Evolutionary conservation across 805 yeast genomes (phyloP).

Genomic region (Candida broadrunensis): DNA sequence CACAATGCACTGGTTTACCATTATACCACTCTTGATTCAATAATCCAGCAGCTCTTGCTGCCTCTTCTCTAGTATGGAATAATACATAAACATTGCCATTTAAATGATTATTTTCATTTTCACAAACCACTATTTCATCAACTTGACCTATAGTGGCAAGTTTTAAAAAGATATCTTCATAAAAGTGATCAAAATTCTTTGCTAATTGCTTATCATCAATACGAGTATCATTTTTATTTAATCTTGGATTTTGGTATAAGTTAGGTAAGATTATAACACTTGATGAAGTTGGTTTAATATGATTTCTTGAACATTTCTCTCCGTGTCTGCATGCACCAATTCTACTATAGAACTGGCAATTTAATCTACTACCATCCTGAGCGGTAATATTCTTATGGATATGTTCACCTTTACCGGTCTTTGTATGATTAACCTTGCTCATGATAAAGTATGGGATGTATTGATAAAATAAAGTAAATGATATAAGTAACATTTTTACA

Average conservation of each 20-base stretch:
- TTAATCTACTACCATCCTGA: neutral
- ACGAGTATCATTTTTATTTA: conserved; percentile 27
- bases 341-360: conserved; percentile 64
- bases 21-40: conserved; percentile 83
- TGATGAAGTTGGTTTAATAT: conserved; percentile 64
- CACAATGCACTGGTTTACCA: conserved; percentile 74
- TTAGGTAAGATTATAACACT: conserved; percentile 64
- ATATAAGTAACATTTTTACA: no score
- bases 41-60: conserved; percentile 54
- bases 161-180: conserved; percentile 69
- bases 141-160: conserved; percentile 49
- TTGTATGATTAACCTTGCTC: neutral
- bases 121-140: conserved; percentile 70
- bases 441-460: neutral
- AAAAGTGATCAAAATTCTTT: conserved; percentile 57
- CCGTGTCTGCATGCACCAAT: conserved; percentile 96
- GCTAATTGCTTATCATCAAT: conserved; percentile 36
- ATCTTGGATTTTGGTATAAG: conserved; percentile 60
- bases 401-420: neutral
- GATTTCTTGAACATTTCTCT: conserved; percentile 75
- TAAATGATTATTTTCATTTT: conserved; percentile 76
- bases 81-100: conserved; percentile 82
- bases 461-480: no score
- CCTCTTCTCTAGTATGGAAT: conserved; percentile 54
- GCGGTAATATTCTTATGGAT: neutral